phyloP scores from a whole-genome alignment of 2,329 filamentous ascomycete genomes.

The Penicillium vulpinum region DNA sequence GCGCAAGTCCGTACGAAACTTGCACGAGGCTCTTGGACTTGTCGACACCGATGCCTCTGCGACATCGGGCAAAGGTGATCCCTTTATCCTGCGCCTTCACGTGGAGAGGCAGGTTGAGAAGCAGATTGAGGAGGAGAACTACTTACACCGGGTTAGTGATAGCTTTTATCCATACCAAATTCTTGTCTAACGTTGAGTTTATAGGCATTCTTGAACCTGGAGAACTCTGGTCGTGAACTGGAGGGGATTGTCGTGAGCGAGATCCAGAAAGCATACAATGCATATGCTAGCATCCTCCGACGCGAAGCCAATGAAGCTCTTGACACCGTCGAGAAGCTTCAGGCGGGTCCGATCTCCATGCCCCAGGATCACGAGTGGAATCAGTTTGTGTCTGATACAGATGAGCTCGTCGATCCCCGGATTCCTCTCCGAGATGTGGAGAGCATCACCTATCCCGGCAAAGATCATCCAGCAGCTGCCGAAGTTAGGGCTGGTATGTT shows the following conservation, averaged over 20 bases:
- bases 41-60: slow-evolving; percentile 74
- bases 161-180: neutral
- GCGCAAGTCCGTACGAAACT: slow-evolving; percentile 70
- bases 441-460: slow-evolving; percentile 88
- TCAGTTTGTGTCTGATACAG: slow-evolving; percentile 74
- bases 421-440: slow-evolving; percentile 75
- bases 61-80: slow-evolving; percentile 84
- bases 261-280: slow-evolving; percentile 97
- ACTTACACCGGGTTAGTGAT: slow-evolving; percentile 77
- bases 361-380: slow-evolving; percentile 92
- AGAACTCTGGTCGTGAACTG: slow-evolving; percentile 89
- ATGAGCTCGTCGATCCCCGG: slow-evolving; percentile 83
- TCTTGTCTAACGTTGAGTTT: slow-evolving; percentile 20
- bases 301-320: slow-evolving; percentile 84
- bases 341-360: slow-evolving; percentile 84
- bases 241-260: slow-evolving; percentile 96
- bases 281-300: slow-evolving; percentile 86
- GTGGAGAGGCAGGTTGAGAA: slow-evolving; percentile 89
- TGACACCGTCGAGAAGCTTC: slow-evolving; percentile 74
- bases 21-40: slow-evolving; percentile 80
- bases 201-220: slow-evolving; percentile 89
- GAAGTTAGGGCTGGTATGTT: slow-evolving; percentile 89
- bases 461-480: slow-evolving; percentile 75
- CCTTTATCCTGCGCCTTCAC: slow-evolving; percentile 79
- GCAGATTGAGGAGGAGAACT: slow-evolving; percentile 96